Evolutionary conservation across 805 yeast species (phyloP).

Genomic region (Torulaspora microellipsoides): DNA sequence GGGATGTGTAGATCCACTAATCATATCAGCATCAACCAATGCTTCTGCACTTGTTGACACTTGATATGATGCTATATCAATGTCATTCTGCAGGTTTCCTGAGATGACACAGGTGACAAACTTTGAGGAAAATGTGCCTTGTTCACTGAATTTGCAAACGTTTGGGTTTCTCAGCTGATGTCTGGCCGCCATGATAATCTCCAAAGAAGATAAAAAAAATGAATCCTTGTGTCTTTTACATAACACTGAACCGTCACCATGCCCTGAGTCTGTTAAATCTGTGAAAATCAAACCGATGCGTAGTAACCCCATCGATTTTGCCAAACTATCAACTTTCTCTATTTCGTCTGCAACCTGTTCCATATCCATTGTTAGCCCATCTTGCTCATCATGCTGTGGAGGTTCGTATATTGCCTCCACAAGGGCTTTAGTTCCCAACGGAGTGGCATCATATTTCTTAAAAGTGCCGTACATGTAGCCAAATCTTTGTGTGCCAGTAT

Average conservation of each 20-base stretch:
- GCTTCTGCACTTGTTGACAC: slow-evolving; percentile 86
- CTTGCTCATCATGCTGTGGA: slow-evolving; percentile 79
- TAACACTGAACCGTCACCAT: slow-evolving; percentile 80
- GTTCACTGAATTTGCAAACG: slow-evolving; percentile 54
- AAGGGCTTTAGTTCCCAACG: slow-evolving; percentile 88
- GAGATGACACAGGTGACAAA: slow-evolving; percentile 90
- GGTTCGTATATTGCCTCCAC: slow-evolving; percentile 95
- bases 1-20: slow-evolving; percentile 87
- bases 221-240: slow-evolving; percentile 92
- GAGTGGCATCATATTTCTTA: slow-evolving; percentile 64
- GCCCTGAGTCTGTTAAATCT: slow-evolving; percentile 83
- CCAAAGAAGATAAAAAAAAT: slow-evolving; percentile 84
- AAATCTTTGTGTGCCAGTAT: slow-evolving; percentile 77
- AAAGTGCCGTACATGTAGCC: slow-evolving; percentile 84
- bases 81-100: slow-evolving; percentile 85
- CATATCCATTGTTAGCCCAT: slow-evolving; percentile 66
- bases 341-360: slow-evolving; percentile 36
- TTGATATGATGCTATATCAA: slow-evolving; percentile 87
- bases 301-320: slow-evolving; percentile 53
- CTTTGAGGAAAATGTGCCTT: slow-evolving; percentile 73
- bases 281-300: slow-evolving; percentile 85
- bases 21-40: slow-evolving; percentile 76
- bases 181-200: slow-evolving; percentile 75
- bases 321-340: slow-evolving; percentile 53
- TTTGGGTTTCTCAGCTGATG: slow-evolving; percentile 67